Percentiles rank a stretch among this genome's conserved stretches.
Evolutionary conservation across 192 early-diverging fungal genomes (phyloP).

Genomic region (Backusella westeae): DNA sequence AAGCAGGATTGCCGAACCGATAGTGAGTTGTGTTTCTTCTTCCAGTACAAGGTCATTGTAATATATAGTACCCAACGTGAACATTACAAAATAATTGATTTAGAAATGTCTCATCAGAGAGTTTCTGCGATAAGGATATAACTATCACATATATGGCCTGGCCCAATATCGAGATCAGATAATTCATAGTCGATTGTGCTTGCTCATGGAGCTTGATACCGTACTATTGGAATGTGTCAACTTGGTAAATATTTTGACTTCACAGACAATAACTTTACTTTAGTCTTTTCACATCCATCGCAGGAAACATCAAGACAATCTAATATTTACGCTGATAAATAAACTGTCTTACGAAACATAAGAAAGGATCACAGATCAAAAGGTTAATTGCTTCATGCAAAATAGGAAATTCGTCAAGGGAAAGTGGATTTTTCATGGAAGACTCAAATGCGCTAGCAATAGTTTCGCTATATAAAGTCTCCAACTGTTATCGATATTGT

Average conservation of each 20-base stretch:
- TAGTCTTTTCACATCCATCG: neutral
- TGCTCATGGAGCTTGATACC: neutral
- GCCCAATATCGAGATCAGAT: neutral
- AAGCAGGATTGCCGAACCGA: neutral
- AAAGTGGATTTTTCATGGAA: neutral
- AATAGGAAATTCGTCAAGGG: neutral
- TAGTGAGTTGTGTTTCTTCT: neutral
- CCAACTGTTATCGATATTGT: neutral
- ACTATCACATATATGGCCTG: neutral
- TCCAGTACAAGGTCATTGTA: neutral
- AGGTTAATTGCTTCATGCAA: neutral
- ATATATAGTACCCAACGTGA: too few relatives aligned
- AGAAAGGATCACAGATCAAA: neutral
- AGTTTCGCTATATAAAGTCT: neutral
- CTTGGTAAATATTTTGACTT: neutral
- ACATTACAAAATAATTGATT: too few relatives aligned
- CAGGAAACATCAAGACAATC: neutral
- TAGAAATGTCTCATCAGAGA: too few relatives aligned
- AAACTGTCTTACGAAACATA: neutral
- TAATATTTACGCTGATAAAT: neutral
- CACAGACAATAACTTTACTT: neutral
- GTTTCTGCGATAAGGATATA: neutral
- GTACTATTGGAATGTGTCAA: neutral
- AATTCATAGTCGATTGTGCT: neutral
- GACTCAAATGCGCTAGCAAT: neutral